A percentile compares a stretch with the other conserved stretches of the same genome.
These are phyloP conservation scores for Tremella yokohamensis DNA, from an alignment of 768 basidiomycete species.

Conservation along the genomic window DNA sequence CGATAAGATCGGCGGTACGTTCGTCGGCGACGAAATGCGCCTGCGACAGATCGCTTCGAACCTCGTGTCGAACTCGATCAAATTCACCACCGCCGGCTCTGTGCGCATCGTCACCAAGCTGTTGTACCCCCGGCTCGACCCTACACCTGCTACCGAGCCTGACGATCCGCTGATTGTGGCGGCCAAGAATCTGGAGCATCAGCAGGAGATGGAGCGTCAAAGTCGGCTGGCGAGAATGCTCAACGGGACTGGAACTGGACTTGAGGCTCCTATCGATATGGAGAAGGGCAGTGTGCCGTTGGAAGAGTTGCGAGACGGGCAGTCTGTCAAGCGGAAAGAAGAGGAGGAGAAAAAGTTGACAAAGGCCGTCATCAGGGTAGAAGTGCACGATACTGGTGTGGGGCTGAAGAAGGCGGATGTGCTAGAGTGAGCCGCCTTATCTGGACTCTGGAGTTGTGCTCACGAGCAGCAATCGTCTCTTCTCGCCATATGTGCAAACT, in stretches of 20 bases:
- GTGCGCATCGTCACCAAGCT: slow-evolving; percentile 65
- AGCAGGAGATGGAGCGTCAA: slow-evolving; percentile 12
- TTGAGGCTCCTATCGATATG: slow-evolving; percentile 16
- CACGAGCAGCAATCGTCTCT: slow-evolving; percentile 37
- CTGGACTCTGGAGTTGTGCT: neutral
- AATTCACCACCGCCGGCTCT: slow-evolving; percentile 54
- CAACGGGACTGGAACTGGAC: slow-evolving; percentile 7
- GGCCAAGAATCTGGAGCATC: slow-evolving; percentile 25
- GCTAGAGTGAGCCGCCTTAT: slow-evolving; percentile 53
- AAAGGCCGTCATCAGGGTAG: slow-evolving; percentile 65
- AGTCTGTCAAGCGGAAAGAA: neutral
- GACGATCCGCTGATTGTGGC: slow-evolving; percentile 39
- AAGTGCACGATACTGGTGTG: slow-evolving; percentile 69
- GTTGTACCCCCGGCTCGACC: slow-evolving; percentile 52
- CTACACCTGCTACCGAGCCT: slow-evolving; percentile 29
- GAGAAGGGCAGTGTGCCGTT: slow-evolving; percentile 37
- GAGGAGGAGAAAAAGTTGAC: slow-evolving; percentile 31
- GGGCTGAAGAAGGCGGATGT: slow-evolving; percentile 67
- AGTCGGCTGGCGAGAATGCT: slow-evolving; percentile 11
- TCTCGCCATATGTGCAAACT: slow-evolving; percentile 53
- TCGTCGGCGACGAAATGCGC: slow-evolving; percentile 79
- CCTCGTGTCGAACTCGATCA: slow-evolving; percentile 60
- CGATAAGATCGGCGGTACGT: slow-evolving; percentile 53
- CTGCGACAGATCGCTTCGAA: slow-evolving; percentile 61
- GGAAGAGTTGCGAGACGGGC: slow-evolving; percentile 23